Evolutionary conservation across 306 rosid species (phyloP).

Genomic region (Dalbergia cochinchinensis): DNA sequence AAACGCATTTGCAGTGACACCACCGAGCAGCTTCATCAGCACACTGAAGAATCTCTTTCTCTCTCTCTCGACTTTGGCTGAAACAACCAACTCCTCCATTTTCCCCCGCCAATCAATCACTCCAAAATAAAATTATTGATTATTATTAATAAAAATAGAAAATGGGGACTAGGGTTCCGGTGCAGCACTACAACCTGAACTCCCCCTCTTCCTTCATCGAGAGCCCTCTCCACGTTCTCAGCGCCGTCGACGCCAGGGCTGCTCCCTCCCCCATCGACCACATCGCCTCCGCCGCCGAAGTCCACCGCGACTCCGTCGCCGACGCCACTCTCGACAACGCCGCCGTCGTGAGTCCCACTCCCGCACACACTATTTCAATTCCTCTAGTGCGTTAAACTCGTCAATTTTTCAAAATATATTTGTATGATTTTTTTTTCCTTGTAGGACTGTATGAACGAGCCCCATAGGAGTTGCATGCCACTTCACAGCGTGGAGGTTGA

Average conservation of each 20-base stretch:
- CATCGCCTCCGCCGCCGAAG: conserved; percentile 53
- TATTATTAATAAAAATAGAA: conserved; percentile 36
- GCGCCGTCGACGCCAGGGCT: conserved; percentile 69
- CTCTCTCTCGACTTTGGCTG: conserved; percentile 10
- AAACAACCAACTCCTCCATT: background rate
- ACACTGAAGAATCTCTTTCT: background rate
- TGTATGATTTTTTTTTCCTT: background rate
- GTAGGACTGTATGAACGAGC: conserved; percentile 80
- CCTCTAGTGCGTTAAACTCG: background rate
- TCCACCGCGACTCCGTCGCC: conserved; percentile 58
- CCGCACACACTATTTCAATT: background rate
- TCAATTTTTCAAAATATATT: background rate
- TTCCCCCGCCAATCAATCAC: background rate
- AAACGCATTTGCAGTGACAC: conserved; percentile 7
- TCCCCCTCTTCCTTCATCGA: conserved; percentile 84
- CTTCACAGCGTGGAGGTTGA: conserved; percentile 80
- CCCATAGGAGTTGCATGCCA: conserved; percentile 70
- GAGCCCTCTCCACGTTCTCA: conserved; percentile 87
- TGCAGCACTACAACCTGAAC: conserved; percentile 86
- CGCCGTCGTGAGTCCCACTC: conserved; percentile 60
- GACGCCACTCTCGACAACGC: conserved; percentile 14
- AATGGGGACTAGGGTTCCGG: conserved; percentile 91
- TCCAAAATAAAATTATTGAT: background rate
- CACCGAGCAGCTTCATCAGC: background rate
- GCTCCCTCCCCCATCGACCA: conserved; percentile 63